These are phyloP conservation scores for Petunia hybrid DNA, from an alignment of 305 asterid genomes.

Conservation along the genomic window DNA sequence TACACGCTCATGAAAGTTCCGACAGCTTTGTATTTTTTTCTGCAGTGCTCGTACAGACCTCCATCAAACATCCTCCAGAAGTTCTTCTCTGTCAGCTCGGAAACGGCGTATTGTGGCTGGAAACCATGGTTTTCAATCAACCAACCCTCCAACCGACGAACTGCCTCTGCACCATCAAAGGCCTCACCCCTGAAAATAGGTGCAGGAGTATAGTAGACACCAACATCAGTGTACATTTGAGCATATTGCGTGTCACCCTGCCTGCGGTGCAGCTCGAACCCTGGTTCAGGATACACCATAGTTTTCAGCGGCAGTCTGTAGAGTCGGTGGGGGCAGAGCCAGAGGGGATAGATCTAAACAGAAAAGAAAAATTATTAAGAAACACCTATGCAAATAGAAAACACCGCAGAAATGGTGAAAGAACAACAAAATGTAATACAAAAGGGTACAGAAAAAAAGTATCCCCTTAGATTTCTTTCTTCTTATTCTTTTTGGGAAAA, in stretches of 20 bases:
- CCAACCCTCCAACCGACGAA: slow-evolving; percentile 81
- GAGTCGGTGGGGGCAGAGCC: slow-evolving; percentile 95
- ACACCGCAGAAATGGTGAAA: neutral
- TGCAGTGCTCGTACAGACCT: slow-evolving; percentile 80
- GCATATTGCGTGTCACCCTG: slow-evolving; percentile 89
- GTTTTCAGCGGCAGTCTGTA: slow-evolving; percentile 84
- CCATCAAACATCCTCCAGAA: slow-evolving; percentile 99
- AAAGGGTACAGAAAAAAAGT: neutral
- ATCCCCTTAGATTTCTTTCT: neutral
- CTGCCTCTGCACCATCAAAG: slow-evolving; percentile 88
- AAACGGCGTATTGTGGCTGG: slow-evolving; percentile 95
- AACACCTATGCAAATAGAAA: neutral
- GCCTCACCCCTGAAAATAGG: slow-evolving; percentile 91
- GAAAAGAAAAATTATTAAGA: slow-evolving; percentile 28
- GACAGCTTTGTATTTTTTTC: slow-evolving; percentile 79
- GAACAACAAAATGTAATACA: slow-evolving; percentile 4
- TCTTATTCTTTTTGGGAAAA: neutral
- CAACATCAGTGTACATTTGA: slow-evolving; percentile 94
- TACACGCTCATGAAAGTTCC: slow-evolving; percentile 99
- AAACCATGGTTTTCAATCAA: slow-evolving; percentile 90
- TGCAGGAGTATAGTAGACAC: slow-evolving; percentile 92
- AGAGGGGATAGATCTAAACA: slow-evolving; percentile 80
- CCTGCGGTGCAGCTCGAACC: slow-evolving; percentile 79
- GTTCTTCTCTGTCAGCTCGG: slow-evolving; percentile 85
- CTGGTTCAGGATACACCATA: slow-evolving; percentile 90